Evolutionary conservation across 352 stramenopile species (phyloP).

Genomic region (Pythium volutum): DNA sequence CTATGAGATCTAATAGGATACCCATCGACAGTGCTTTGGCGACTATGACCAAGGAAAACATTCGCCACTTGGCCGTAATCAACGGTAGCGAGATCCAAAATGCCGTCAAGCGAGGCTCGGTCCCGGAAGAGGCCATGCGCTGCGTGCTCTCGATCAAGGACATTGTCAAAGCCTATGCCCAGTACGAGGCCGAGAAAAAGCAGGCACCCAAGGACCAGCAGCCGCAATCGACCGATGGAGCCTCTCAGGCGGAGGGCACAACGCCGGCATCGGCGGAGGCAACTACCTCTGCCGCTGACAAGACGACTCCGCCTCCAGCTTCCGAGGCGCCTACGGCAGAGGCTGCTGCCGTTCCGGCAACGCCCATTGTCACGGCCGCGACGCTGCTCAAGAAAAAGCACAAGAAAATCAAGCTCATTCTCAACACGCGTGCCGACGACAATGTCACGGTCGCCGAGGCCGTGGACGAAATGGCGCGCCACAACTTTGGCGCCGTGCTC

Average conservation of each 20-base stretch:
- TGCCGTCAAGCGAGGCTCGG: slow-evolving; percentile 65
- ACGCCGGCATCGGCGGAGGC: background rate
- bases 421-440: slow-evolving; percentile 81
- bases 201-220: slow-evolving; percentile 16
- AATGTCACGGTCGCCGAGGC: slow-evolving; percentile 71
- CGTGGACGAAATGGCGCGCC: slow-evolving; percentile 69
- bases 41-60: slow-evolving; percentile 87
- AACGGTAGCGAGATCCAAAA: slow-evolving; percentile 70
- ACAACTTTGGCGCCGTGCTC: slow-evolving; percentile 81
- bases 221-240: background rate
- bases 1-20: background rate
- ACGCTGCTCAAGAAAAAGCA: slow-evolving; percentile 83
- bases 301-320: slow-evolving; percentile 1
- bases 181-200: slow-evolving; percentile 66
- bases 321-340: background rate
- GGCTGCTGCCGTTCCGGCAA: background rate
- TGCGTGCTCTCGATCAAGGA: slow-evolving; percentile 86
- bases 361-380: slow-evolving; percentile 49
- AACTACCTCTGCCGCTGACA: slow-evolving; percentile 2
- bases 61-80: slow-evolving; percentile 80
- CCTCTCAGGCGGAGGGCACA: background rate
- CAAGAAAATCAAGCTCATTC: slow-evolving; percentile 74
- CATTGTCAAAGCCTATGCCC: slow-evolving; percentile 71
- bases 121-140: slow-evolving; percentile 81
- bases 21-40: slow-evolving; percentile 62